phyloP scores from a whole-genome alignment of 495 filamentous ascomycete species.

The Aspergillus homomorphus region DNA sequence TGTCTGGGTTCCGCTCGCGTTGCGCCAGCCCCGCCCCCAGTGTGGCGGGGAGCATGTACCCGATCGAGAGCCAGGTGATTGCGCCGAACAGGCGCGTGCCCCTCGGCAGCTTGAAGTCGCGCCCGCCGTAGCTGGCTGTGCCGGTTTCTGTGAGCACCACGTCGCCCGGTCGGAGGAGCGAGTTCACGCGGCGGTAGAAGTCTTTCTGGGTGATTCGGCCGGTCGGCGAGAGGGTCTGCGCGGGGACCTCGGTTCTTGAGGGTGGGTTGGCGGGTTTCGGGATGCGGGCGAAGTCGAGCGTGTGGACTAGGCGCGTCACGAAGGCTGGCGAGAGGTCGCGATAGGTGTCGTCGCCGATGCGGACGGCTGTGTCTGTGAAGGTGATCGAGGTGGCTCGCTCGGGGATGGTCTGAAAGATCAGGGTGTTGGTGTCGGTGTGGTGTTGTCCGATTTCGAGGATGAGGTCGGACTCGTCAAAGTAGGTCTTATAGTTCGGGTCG shows the following conservation, averaged over 20 bases:
- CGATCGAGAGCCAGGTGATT: conserved; percentile 44
- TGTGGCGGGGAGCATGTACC: conserved; percentile 48
- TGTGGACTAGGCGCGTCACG: conserved; percentile 19
- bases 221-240: conserved; percentile 13
- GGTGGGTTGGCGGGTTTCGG: conserved; percentile 15
- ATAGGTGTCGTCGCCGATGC: conserved; percentile 28
- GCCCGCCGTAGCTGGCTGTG: conserved; percentile 34
- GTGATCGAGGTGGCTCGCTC: conserved; percentile 25
- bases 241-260: conserved; percentile 11
- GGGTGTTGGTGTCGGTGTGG: conserved; percentile 39
- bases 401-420: conserved; percentile 28
- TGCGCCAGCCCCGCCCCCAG: conserved; percentile 49
- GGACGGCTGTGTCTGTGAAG: conserved; percentile 28
- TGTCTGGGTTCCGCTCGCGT: conserved; percentile 28
- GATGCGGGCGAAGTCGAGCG: conserved; percentile 21
- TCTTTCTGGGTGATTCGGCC: conserved; percentile 28
- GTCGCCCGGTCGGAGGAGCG: conserved; percentile 34
- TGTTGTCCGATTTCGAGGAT: conserved; percentile 34
- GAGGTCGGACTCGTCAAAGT: conserved; percentile 33
- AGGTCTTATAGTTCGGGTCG: conserved; percentile 19
- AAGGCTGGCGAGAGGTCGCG: conserved; percentile 23
- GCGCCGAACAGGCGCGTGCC: conserved; percentile 32
- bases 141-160: conserved; percentile 43
- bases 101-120: conserved; percentile 28
- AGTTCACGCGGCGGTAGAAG: conserved; percentile 31